Evolutionary conservation across 2,329 filamentous ascomycete species (phyloP), one percentile per base, ranked within the genome.

Genomic region (Ophiostoma ips): DNA sequence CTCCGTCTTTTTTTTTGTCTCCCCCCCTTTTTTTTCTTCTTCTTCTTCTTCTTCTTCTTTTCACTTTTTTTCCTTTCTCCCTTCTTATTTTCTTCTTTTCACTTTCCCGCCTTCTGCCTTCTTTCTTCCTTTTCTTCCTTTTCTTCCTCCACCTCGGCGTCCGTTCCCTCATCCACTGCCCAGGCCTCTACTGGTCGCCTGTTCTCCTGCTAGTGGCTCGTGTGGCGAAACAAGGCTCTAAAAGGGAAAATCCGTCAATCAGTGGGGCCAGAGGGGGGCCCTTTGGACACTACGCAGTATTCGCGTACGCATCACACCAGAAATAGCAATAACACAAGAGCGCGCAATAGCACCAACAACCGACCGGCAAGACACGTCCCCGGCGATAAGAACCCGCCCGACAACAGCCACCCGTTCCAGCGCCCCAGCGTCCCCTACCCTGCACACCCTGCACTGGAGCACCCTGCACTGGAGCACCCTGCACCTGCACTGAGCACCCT

Each of bases 111-210:
- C 13, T 28, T 13, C 38, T 15, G 15, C 19, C 12, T 43, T 18
- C 24, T 50, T 50, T 51, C 52, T 56, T 59, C 57, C 56, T 61
- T 58, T 62, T 60, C 58, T 62, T 33, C 24, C 18, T 43, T 28
- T n/a, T 16, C 36, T 34, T 18, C 21, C 21, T 28, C 9, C 38
- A 24, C 38, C 7, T 41, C 21, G 38, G 7, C 38, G n/a, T n/a
- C 38, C 38, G 21, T 41, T 7, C 37, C n/a, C 19, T 40, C 38
- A 8, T n/a, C 9, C 12, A n/a, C 12, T 16, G 5, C 19, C 18
- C 3, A 13, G 36, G 9, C 19, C 28, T 33, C 15, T 28, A 40
- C 10, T 44, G 48, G 44, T 41, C 21, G 12, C n/a, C 13, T 28
- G 7, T 19, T 41, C 37, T 40, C 13, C 13, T 38, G 18, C 30